Evolutionary conservation across 441 rosid species (phyloP).

Genomic region (Macaranga tanarius): DNA sequence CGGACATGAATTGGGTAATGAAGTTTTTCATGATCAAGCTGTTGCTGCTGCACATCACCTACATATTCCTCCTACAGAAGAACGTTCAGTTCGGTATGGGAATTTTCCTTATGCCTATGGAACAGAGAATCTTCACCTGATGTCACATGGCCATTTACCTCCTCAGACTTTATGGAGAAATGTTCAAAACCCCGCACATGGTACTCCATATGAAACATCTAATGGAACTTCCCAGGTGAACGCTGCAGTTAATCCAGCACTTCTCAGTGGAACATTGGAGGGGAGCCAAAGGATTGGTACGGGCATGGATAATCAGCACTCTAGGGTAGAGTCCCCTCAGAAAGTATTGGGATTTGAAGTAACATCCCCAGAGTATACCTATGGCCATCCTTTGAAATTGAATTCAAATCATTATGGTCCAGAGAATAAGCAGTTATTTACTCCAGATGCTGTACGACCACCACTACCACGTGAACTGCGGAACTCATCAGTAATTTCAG

Average conservation of each 20-base stretch:
- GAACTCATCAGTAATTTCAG: slow-evolving; percentile 37
- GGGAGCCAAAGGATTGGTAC: slow-evolving; percentile 46
- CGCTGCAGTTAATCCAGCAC: slow-evolving; percentile 49
- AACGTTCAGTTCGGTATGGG: slow-evolving; percentile 50
- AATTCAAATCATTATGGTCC: slow-evolving; percentile 35
- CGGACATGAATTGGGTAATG: slow-evolving; percentile 62
- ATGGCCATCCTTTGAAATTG: slow-evolving; percentile 32
- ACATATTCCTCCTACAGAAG: slow-evolving; percentile 53
- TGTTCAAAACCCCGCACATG: slow-evolving; percentile 48
- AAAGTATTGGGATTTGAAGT: slow-evolving; percentile 58
- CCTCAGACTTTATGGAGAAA: slow-evolving; percentile 68
- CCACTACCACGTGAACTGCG: slow-evolving; percentile 36
- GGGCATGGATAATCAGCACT: slow-evolving; percentile 56
- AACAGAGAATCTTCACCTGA: slow-evolving; percentile 49
- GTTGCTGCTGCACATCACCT: slow-evolving; percentile 40
- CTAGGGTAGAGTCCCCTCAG: slow-evolving; percentile 52
- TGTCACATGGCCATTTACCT: slow-evolving; percentile 55
- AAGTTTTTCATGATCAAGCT: slow-evolving; percentile 64
- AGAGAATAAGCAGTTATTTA: slow-evolving; percentile 37
- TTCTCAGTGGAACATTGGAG: slow-evolving; percentile 48
- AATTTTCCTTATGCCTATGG: slow-evolving; percentile 62
- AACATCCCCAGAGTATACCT: slow-evolving; percentile 44
- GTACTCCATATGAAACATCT: slow-evolving; percentile 50
- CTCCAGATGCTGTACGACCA: slow-evolving; percentile 38
- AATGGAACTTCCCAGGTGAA: slow-evolving; percentile 49